These are phyloP conservation scores for Gastrodia elata DNA, from an alignment of 106 monocot genomes.

Conservation along the genomic window DNA sequence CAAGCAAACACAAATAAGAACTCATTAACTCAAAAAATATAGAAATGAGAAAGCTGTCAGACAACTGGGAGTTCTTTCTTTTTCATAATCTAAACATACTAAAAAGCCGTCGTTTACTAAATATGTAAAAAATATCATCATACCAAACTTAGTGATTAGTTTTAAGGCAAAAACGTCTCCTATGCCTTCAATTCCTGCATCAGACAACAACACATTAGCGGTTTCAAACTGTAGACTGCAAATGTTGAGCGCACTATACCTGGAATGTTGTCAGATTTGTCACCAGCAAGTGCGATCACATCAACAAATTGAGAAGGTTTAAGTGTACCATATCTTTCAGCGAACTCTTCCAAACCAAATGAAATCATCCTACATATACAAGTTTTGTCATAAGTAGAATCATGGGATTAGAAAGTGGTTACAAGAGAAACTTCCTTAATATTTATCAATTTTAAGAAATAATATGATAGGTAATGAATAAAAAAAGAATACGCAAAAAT, in stretches of 20 bases:
- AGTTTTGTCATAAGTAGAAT: constrained; percentile 10
- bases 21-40: background rate
- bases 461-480: no score
- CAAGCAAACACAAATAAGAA: background rate
- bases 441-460: no score
- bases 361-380: constrained; percentile 67
- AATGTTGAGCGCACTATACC: constrained; percentile 17
- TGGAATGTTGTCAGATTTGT: constrained; percentile 88
- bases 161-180: constrained; percentile 66
- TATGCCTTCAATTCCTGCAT: constrained; percentile 79
- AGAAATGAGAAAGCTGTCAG: background rate
- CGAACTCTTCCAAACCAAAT: constrained; percentile 92
- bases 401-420: background rate
- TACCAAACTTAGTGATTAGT: constrained; percentile 82
- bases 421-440: no score
- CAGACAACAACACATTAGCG: constrained; percentile 9
- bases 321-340: constrained; percentile 60
- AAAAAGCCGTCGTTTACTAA: background rate
- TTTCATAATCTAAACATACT: background rate
- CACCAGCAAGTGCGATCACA: constrained; percentile 69
- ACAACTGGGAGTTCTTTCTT: background rate
- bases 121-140: background rate
- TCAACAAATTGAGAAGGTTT: constrained; percentile 89
- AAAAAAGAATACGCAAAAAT: no score
- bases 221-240: background rate